phyloP scores from a whole-genome alignment of 495 filamentous ascomycete species.

The Hypoxylon lenormandii region DNA sequence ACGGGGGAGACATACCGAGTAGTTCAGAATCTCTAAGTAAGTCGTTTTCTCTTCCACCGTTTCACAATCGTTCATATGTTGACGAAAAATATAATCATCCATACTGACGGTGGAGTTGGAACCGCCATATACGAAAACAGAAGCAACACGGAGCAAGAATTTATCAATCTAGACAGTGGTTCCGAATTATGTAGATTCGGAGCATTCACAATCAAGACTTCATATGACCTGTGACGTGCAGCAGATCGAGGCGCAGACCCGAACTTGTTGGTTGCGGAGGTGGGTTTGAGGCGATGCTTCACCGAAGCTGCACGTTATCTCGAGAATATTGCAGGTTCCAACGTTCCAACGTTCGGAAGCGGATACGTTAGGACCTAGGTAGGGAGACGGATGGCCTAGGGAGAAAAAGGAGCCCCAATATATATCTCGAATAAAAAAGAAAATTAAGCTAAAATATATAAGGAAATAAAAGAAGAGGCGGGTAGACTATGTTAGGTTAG shows the following conservation, averaged over 20 bases:
- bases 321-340: no score
- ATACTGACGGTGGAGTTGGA: conserved; percentile 48
- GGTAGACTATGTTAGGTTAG: conserved; percentile 37
- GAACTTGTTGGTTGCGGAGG: conserved; percentile 17
- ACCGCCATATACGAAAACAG: background rate
- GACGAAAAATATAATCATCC: conserved; percentile 67
- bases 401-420: conserved; percentile 15
- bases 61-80: conserved; percentile 58
- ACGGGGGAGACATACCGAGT: conserved; percentile 58
- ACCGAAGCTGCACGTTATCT: no score
- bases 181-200: conserved; percentile 8
- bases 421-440: no score
- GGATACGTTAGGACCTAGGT: no score
- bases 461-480: conserved; percentile 39
- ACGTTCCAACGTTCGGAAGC: no score
- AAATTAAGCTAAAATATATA: conserved; percentile 25
- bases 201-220: conserved; percentile 29
- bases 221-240: conserved; percentile 40
- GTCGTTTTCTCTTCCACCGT: conserved; percentile 60
- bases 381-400: no score
- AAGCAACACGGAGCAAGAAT: conserved; percentile 17
- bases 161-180: conserved; percentile 19
- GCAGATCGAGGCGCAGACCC: conserved; percentile 39
- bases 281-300: conserved; percentile 29
- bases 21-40: conserved; percentile 68